phyloP scores from a whole-genome alignment of 2,329 filamentous ascomycete genomes.

The Thielaviopsis ethacetica region DNA sequence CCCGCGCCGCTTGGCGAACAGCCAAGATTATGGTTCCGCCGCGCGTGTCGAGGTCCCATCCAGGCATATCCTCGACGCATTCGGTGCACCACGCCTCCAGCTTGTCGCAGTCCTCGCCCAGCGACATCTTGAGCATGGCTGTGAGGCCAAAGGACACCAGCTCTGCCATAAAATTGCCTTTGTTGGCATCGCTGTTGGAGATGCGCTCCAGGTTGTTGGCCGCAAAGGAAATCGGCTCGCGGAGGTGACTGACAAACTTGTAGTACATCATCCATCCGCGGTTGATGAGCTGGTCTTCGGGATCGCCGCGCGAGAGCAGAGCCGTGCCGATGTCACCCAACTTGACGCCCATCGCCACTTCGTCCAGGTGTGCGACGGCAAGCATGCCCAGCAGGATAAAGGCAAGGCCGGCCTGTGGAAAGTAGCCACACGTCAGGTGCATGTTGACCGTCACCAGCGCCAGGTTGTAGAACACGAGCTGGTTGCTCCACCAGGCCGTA shows the following conservation, averaged over 20 bases:
- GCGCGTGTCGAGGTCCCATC: slow-evolving; percentile 54
- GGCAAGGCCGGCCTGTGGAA: slow-evolving; percentile 51
- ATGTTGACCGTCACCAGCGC: slow-evolving; percentile 49
- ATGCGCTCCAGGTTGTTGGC: slow-evolving; percentile 46
- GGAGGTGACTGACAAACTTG: slow-evolving; percentile 54
- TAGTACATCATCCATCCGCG: slow-evolving; percentile 53
- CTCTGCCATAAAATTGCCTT: slow-evolving; percentile 55
- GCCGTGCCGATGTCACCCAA: slow-evolving; percentile 46
- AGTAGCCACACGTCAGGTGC: slow-evolving; percentile 46
- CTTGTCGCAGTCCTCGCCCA: slow-evolving; percentile 51
- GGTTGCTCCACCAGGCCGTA: slow-evolving; percentile 59
- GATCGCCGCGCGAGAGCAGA: slow-evolving; percentile 46
- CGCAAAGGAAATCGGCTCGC: slow-evolving; percentile 41
- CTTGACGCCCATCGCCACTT: slow-evolving; percentile 50
- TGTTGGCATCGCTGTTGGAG: slow-evolving; percentile 46
- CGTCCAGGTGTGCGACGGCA: slow-evolving; percentile 51
- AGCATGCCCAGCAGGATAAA: slow-evolving; percentile 55
- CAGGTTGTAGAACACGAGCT: slow-evolving; percentile 55
- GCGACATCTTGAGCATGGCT: slow-evolving; percentile 51
- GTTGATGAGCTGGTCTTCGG: slow-evolving; percentile 41
- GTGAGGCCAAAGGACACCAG: slow-evolving; percentile 55
- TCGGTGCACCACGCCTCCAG: slow-evolving; percentile 55
- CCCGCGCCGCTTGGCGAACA: slow-evolving; percentile 48
- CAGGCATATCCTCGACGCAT: slow-evolving; percentile 55
- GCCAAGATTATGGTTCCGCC: slow-evolving; percentile 55